Evolutionary conservation across 78 protist species (phyloP).

Genomic region (Tieghemostelium lacteum): DNA sequence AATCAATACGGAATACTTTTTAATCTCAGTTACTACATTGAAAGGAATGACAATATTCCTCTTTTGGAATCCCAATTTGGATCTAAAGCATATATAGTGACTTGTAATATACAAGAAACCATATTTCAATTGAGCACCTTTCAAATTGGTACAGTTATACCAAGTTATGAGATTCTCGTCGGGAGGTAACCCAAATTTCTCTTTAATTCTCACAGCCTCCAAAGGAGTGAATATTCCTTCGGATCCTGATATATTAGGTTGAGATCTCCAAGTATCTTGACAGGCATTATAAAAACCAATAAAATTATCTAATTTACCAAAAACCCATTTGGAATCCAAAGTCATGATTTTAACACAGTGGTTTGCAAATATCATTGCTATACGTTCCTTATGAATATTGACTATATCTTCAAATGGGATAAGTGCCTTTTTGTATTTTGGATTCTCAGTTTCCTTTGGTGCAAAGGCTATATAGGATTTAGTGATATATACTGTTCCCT

Average conservation of each 20-base stretch:
- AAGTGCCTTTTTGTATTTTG: conserved; percentile 27
- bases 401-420: conserved; percentile 73
- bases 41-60: conserved; percentile 37
- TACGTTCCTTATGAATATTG: conserved; percentile 30
- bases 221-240: conserved; percentile 47
- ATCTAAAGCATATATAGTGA: conserved; percentile 48
- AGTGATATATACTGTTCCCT: conserved; percentile 42
- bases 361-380: conserved; percentile 25
- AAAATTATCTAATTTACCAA: conserved; percentile 32
- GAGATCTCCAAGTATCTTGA: conserved; percentile 19
- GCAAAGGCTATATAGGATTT: conserved; percentile 62
- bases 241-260: neutral
- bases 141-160: conserved; percentile 64
- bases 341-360: conserved; percentile 53
- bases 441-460: conserved; percentile 21
- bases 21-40: conserved; percentile 3
- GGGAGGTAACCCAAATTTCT: conserved; percentile 40
- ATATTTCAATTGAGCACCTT: conserved; percentile 68
- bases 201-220: conserved; percentile 6
- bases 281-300: conserved; percentile 13
- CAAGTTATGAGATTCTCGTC: conserved; percentile 52
- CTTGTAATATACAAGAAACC: conserved; percentile 33
- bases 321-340: conserved; percentile 54
- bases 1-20: conserved; percentile 13
- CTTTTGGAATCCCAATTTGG: conserved; percentile 59